Evolutionary conservation across 306 rosid species (phyloP), one percentile per base, ranked within the genome.

Genomic region (Acacia crassicarpa): DNA sequence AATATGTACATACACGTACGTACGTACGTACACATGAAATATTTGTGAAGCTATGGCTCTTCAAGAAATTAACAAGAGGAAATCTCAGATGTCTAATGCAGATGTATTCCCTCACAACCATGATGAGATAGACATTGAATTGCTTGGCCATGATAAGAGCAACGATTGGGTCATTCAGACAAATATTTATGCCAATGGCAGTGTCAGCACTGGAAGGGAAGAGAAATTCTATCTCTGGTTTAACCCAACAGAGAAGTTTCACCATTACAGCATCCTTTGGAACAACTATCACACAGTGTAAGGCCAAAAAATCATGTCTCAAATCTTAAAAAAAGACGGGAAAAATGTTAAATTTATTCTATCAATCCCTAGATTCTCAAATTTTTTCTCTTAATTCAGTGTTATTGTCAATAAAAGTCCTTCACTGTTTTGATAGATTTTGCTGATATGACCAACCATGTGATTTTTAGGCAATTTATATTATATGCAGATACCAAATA

Each of bases 141-240:
- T 95, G 17, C 91, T 95, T 70, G 99, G 99, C 19, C 99, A 95
- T 88, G 99, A 95, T n/a, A 89, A 89, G 77, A 91, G 94, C 83
- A 95, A 91, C 61, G 91, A 91, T 27, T 95, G 98, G 99, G 92
- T 88, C 22, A 67, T 95, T 76, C 99, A 95, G 74, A 95, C 99
- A 80, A 95, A 95, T 61, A 11, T 95, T 1, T 95, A 95, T 75
- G 92, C 92, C 54, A 92, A 91, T 88, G 99, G 99, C 76, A 95
- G 99, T 74, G 93, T 91, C 67, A 85, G 87, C 88, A 95, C 97
- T 13, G 97, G 99, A 66, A 93, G 99, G 83, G 99, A 95, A 51
- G 99, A 95, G 88, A 95, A 93, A 78, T 95, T 95, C 82, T 87
- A 95, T 79, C 88, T 92, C 78, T 95, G 98, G 99, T 95, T 95